Conservation (phyloP, 805 yeast genomes). For the Myxozyma lipomycoides region DNA sequence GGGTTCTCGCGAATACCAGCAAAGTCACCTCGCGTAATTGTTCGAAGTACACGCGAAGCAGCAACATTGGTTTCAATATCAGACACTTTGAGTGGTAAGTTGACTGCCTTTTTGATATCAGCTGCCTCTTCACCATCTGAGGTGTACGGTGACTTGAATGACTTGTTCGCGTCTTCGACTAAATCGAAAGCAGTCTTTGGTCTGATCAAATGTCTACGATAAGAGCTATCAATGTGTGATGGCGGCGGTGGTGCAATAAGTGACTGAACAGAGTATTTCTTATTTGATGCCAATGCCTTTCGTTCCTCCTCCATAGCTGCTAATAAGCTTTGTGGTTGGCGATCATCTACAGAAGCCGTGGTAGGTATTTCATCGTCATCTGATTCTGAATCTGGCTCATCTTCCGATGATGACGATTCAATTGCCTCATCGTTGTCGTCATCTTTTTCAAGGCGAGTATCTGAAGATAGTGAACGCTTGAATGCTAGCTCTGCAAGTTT, state of each 20-base stretch:
- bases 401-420: slow-evolving; percentile 28
- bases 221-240: slow-evolving; percentile 43
- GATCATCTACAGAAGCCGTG: slow-evolving; percentile 25
- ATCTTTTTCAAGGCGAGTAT: slow-evolving; percentile 26
- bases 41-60: slow-evolving; percentile 60
- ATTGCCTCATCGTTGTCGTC: slow-evolving; percentile 17
- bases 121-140: slow-evolving; percentile 61
- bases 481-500: slow-evolving; percentile 22
- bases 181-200: slow-evolving; percentile 47
- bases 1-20: slow-evolving; percentile 42
- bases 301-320: slow-evolving; percentile 36
- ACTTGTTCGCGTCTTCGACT: slow-evolving; percentile 28
- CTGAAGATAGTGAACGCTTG: slow-evolving; percentile 19
- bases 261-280: slow-evolving; percentile 29
- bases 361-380: slow-evolving; percentile 14
- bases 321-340: slow-evolving; percentile 29
- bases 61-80: slow-evolving; percentile 51
- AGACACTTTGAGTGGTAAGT: slow-evolving; percentile 51
- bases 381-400: slow-evolving; percentile 28
- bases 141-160: slow-evolving; percentile 53
- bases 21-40: slow-evolving; percentile 65
- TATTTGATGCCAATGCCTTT: slow-evolving; percentile 27
- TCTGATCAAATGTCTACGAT: slow-evolving; percentile 56
- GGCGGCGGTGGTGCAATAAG: slow-evolving; percentile 30
- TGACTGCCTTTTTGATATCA: slow-evolving; percentile 57